A percentile compares a stretch with the other conserved stretches of the same genome.
phyloP scores from a whole-genome alignment of 2,329 filamentous ascomycete species.

The Phialophora expanda region DNA sequence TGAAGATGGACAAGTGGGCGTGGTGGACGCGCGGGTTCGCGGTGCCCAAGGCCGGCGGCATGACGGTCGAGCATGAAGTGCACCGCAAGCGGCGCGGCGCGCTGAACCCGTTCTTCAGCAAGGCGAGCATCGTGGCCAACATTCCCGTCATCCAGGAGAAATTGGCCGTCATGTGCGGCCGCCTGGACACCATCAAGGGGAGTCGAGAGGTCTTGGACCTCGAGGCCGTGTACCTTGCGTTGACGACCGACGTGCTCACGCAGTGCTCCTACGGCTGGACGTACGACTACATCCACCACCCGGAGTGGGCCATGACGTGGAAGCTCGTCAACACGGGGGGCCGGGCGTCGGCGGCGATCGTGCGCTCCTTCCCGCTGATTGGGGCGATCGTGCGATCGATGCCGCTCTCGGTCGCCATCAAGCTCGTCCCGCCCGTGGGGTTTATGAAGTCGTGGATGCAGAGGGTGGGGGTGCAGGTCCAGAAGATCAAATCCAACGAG shows the following conservation, averaged over 20 bases:
- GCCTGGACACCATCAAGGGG: conserved; percentile 28
- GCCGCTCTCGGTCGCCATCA: conserved; percentile 28
- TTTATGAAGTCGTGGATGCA: conserved; percentile 36
- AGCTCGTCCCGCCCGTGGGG: conserved; percentile 29
- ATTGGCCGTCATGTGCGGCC: conserved; percentile 30
- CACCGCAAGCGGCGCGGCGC: conserved; percentile 51
- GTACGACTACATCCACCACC: conserved; percentile 43
- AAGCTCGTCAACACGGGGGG: conserved; percentile 36
- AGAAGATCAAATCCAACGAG: conserved; percentile 33
- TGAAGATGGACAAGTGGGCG: conserved; percentile 36
- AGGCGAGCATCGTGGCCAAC: conserved; percentile 45
- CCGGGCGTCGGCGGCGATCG: conserved; percentile 29
- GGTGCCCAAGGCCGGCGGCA: conserved; percentile 27
- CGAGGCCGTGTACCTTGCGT: conserved; percentile 31
- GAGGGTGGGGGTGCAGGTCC: conserved; percentile 30
- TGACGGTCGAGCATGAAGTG: conserved; percentile 48
- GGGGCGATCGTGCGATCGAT: conserved; percentile 34
- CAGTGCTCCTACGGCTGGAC: conserved; percentile 47
- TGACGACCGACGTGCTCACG: conserved; percentile 47
- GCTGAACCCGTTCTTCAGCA: conserved; percentile 54
- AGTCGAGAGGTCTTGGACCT: conserved; percentile 29
- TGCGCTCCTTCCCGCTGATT: conserved; percentile 39
- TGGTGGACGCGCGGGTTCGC: conserved; percentile 30
- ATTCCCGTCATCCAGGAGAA: conserved; percentile 47
- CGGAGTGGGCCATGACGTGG: conserved; percentile 38